phyloP scores from a whole-genome alignment of 2,329 filamentous ascomycete species.

The Colletotrichum tofieldiae region DNA sequence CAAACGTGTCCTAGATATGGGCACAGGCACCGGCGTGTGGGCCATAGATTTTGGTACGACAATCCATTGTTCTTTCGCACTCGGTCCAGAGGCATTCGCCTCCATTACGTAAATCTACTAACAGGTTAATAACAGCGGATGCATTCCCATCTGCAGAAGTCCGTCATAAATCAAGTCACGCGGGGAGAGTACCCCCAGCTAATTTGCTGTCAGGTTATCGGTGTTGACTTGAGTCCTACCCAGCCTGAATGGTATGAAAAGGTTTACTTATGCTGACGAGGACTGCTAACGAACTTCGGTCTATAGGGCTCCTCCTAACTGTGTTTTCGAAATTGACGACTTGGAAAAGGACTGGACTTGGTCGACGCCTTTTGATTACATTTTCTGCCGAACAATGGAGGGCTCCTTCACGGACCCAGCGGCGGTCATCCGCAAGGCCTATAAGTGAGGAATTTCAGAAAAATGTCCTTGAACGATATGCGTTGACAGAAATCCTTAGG shows the following conservation, averaged over 20 bases:
- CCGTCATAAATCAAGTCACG: too few relatives aligned
- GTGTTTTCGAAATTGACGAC: constrained; percentile 56
- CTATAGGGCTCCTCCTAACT: constrained; percentile 58
- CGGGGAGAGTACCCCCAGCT: background rate
- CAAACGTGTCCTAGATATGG: constrained; percentile 59
- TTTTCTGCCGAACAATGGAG: constrained; percentile 52
- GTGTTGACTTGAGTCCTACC: constrained; percentile 53
- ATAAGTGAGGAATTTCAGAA: constrained; percentile 21
- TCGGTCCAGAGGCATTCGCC: too few relatives aligned
- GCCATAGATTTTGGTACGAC: constrained; percentile 58
- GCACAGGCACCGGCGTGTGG: constrained; percentile 63
- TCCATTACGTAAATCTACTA: background rate
- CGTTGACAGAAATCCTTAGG: constrained; percentile 13
- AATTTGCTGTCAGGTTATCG: constrained; percentile 40
- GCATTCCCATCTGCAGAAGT: background rate
- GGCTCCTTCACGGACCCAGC: constrained; percentile 48
- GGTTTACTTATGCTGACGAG: background rate
- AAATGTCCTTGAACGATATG: too few relatives aligned
- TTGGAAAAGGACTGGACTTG: constrained; percentile 48
- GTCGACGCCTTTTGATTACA: constrained; percentile 51
- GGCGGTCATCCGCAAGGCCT: constrained; percentile 45
- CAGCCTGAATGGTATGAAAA: constrained; percentile 50
- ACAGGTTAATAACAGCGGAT: background rate
- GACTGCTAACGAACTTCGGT: background rate
- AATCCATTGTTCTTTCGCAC: too few relatives aligned